A percentile compares a stretch with the other conserved stretches of the same genome.
Conservation (phyloP, 768 basidiomycete species). For the Auricularia sp. region DNA sequence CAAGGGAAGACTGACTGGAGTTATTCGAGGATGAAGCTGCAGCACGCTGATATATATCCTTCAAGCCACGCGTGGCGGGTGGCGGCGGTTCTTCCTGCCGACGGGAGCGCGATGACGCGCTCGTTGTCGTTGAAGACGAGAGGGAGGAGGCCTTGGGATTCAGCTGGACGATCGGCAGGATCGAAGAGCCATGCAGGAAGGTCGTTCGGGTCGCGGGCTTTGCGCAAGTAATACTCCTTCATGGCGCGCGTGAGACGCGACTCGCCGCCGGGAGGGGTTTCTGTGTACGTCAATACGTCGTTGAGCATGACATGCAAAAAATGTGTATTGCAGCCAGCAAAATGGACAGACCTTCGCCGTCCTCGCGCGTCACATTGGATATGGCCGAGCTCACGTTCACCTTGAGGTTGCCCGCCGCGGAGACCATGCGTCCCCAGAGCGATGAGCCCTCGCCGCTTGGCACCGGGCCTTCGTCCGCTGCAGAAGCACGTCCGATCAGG, state of each 20-base stretch:
- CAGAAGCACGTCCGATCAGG: not conserved
- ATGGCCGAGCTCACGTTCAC: conserved; percentile 47
- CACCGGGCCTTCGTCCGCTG: conserved; percentile 1
- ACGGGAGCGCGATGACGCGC: not conserved
- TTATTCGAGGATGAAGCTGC: not conserved
- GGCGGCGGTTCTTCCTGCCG: not conserved
- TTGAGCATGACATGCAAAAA: not conserved
- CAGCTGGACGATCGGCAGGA: conserved; percentile 41
- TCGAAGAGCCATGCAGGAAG: conserved; percentile 60
- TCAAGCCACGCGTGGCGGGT: conserved; percentile 20
- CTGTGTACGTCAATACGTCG: conserved; percentile 18
- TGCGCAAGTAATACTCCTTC: conserved; percentile 58
- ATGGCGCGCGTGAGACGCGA: conserved; percentile 52
- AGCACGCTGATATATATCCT: conserved; percentile 31
- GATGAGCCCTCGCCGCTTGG: conserved; percentile 31
- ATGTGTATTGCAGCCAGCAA: not conserved
- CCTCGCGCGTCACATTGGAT: conserved; percentile 26
- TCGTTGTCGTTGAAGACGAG: not conserved
- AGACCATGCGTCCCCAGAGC: conserved; percentile 50
- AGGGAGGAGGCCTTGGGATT: conserved; percentile 8
- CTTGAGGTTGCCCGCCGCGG: conserved; percentile 41
- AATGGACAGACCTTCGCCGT: conserved; percentile 35
- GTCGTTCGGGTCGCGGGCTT: conserved; percentile 46
- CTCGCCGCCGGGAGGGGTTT: conserved; percentile 45
- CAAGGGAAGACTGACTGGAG: not conserved